Evolutionary conservation across 495 filamentous ascomycete genomes (phyloP).

Genomic region (Lophiostoma macrostomum): DNA sequence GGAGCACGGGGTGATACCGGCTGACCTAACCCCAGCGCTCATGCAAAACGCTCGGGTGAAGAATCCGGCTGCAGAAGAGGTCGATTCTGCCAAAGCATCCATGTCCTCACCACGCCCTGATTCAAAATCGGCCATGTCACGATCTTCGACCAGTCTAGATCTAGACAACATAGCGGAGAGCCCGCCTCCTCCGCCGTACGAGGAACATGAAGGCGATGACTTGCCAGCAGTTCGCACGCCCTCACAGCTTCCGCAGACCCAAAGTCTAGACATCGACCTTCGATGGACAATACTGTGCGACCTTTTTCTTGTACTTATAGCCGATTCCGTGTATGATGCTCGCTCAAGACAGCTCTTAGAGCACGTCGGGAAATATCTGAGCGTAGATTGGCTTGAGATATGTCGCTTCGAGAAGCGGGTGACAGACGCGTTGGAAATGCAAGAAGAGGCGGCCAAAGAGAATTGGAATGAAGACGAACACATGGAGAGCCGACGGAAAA

Average conservation of each 20-base stretch:
- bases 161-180: constrained; percentile 24
- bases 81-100: constrained; percentile 18
- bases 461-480: constrained; percentile 97
- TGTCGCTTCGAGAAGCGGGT: constrained; percentile 96
- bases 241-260: constrained; percentile 72
- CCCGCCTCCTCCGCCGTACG: constrained; percentile 65
- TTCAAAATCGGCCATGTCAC: constrained; percentile 1
- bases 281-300: constrained; percentile 98
- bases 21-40: constrained; percentile 76
- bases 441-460: constrained; percentile 86
- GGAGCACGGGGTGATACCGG: constrained; percentile 82
- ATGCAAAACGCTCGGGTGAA: constrained; percentile 93
- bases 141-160: constrained; percentile 14
- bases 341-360: constrained; percentile 85
- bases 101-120: constrained; percentile 23
- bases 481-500: constrained; percentile 81
- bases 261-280: constrained; percentile 91
- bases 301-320: constrained; percentile 88
- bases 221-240: constrained; percentile 73
- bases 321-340: constrained; percentile 91
- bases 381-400: constrained; percentile 87
- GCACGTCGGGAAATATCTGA: constrained; percentile 71
- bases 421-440: constrained; percentile 96
- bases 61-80: constrained; percentile 74
- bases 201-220: constrained; percentile 65